Evolutionary conservation across 2,329 filamentous ascomycete species (phyloP).

Genomic region (Aureobasidium leucospermi): DNA sequence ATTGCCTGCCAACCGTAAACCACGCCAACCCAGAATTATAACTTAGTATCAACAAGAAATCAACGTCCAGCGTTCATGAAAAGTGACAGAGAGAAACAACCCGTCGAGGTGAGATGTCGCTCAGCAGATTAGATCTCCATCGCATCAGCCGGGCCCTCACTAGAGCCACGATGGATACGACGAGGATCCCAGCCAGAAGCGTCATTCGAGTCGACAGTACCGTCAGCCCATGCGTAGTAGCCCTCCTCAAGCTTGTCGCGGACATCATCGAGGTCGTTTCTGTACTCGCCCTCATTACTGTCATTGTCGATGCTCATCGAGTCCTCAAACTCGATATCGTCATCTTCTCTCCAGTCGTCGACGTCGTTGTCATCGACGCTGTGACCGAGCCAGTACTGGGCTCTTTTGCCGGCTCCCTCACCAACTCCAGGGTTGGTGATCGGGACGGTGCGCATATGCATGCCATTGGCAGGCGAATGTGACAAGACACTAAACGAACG

Average conservation of each 20-base stretch:
- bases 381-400: slow-evolving; percentile 81
- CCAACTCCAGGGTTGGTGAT: slow-evolving; percentile 36
- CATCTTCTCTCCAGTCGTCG: slow-evolving; percentile 20
- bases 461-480: slow-evolving; percentile 48
- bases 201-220: slow-evolving; percentile 21
- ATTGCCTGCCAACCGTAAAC: not conserved
- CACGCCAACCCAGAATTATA: not conserved
- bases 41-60: slow-evolving; percentile 10
- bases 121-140: slow-evolving; percentile 17
- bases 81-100: not conserved
- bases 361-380: slow-evolving; percentile 16
- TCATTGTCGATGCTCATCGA: slow-evolving; percentile 18
- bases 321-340: slow-evolving; percentile 25
- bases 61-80: slow-evolving; percentile 9
- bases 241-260: slow-evolving; percentile 28
- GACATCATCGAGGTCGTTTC: slow-evolving; percentile 28
- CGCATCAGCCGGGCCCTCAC: slow-evolving; percentile 17
- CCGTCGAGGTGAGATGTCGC: not conserved
- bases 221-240: slow-evolving; percentile 18
- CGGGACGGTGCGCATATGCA: slow-evolving; percentile 35
- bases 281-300: slow-evolving; percentile 27
- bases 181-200: slow-evolving; percentile 16
- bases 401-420: slow-evolving; percentile 66
- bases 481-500: slow-evolving; percentile 76
- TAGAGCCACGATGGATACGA: slow-evolving; percentile 14